Base-by-base conservation (phyloP, 2,329 filamentous ascomycete species). In the Leptographium wingfieldii region DNA sequence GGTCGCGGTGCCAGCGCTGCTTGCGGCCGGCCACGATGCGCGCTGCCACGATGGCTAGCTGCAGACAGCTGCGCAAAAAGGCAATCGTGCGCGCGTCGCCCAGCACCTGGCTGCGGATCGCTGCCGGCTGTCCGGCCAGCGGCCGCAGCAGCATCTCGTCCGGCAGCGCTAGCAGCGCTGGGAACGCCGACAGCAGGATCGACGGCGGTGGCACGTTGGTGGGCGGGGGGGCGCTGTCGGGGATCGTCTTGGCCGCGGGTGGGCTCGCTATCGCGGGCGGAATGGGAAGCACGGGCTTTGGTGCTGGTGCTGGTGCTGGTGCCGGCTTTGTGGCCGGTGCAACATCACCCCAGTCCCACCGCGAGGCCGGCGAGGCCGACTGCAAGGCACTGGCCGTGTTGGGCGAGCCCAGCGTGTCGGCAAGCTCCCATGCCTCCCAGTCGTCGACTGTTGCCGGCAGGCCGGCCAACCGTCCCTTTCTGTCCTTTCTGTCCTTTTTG, bases 171-270 rank as follows among this genome's bases (percentile, higher is more conserved):
- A 96, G 82, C 5, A 95, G 74, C 9, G 81, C 76, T 0, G 89
- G 84, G 65, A 96, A 90, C 9, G 90, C 72, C 10, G 88, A 85
- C 27, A 97, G 78, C 16, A 97, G 77, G 25, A 95, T 80, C 0
- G 89, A 89, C 1, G 92, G 92, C 5, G 92, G 92, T 11, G 92
- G 92, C 9, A 96, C 84, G 68, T 96, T 96, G 22, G 85, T 90
- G 5, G 91, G 91, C 6, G 90, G 87, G 29, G 77, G 74, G 5
- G 71, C 69, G 48, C 70, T 68, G 60, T 75, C 70, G n/a, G 68
- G 62, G 57, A 68, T 55, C 19, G 59, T 22, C 56, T 49, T 55
- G 33, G 31, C 10, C 2, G 29, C 31, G 1, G 53, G 27, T 1
- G 55, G 40, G 19, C 53, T 38, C 2, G 59, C 29, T 4, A 63